Evolutionary conservation across 73 alveolate species (phyloP).

Genomic region (Diophrys sp.): DNA sequence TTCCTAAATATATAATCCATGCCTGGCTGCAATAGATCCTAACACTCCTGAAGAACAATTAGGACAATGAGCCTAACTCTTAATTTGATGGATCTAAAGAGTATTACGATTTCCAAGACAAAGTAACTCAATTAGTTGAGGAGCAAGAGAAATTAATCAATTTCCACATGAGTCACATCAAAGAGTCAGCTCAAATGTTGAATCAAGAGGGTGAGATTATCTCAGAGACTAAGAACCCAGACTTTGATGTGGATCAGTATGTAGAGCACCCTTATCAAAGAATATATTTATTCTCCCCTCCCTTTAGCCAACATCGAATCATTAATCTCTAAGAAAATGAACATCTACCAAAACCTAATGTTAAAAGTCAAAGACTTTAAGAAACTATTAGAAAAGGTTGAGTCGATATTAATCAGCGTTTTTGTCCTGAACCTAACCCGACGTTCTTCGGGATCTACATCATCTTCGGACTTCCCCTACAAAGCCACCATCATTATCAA

Average conservation of each 20-base stretch:
- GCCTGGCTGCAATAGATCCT: too few relatives aligned
- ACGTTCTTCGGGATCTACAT: too few relatives aligned
- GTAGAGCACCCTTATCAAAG: too few relatives aligned
- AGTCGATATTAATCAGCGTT: too few relatives aligned
- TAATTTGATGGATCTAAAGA: slow-evolving; percentile 35
- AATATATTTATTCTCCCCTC: too few relatives aligned
- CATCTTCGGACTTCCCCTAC: too few relatives aligned
- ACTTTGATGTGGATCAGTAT: slow-evolving; percentile 88
- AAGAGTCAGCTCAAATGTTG: slow-evolving; percentile 93
- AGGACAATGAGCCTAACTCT: too few relatives aligned
- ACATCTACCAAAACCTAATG: slow-evolving; percentile 73
- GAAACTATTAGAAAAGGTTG: slow-evolving; percentile 65
- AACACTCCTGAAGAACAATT: too few relatives aligned
- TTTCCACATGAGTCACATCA: slow-evolving; percentile 87
- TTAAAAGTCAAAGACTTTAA: slow-evolving; percentile 81
- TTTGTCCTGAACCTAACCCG: too few relatives aligned
- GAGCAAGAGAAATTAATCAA: slow-evolving; percentile 89
- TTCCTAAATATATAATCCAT: too few relatives aligned
- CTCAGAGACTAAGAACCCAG: slow-evolving; percentile 78
- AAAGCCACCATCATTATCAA: too few relatives aligned
- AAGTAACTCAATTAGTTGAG: slow-evolving; percentile 81
- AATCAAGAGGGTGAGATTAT: slow-evolving; percentile 94
- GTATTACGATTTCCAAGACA: slow-evolving; percentile 83
- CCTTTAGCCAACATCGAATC: slow-evolving; percentile 59
- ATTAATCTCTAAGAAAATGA: slow-evolving; percentile 79